A percentile compares a stretch with the other conserved stretches of the same genome.
These are phyloP conservation scores for Rhodomyrtus psidioides DNA, from an alignment of 441 rosid species.

Conservation along the genomic window DNA sequence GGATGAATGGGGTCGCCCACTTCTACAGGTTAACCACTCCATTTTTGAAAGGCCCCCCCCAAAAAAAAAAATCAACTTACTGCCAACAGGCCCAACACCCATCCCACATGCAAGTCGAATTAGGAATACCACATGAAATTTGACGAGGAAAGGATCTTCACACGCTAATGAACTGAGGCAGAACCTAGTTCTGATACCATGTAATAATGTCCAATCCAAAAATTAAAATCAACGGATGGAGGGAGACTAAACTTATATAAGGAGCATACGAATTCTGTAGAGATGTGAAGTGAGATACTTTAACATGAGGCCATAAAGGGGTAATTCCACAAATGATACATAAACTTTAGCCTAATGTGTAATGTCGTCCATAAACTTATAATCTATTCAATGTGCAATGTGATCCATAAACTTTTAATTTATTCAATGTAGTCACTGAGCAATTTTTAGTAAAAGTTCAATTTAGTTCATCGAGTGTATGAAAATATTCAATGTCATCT, in stretches of 20 bases:
- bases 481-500: not conserved
- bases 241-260: not conserved
- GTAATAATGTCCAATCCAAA: too few relatives aligned
- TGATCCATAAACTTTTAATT: too few relatives aligned
- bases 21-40: not conserved
- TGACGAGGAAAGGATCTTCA: not conserved
- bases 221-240: too few relatives aligned
- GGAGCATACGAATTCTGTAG: not conserved
- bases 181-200: not conserved
- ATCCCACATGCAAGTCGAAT: not conserved
- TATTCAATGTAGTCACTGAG: too few relatives aligned
- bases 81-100: not conserved
- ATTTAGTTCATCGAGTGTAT: not conserved
- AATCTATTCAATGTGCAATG: not conserved
- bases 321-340: rapidly evolving
- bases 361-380: rapidly evolving
- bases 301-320: not conserved
- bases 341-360: rapidly evolving
- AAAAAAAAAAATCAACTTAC: not conserved
- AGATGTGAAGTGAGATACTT: not conserved
- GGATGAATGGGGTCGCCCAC: not conserved
- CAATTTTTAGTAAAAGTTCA: not conserved
- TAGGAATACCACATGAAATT: not conserved
- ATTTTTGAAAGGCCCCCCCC: not conserved
- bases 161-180: not conserved